phyloP scores from a whole-genome alignment of 2,329 filamentous ascomycete genomes.

The Coniochaeta hoffmannii region DNA sequence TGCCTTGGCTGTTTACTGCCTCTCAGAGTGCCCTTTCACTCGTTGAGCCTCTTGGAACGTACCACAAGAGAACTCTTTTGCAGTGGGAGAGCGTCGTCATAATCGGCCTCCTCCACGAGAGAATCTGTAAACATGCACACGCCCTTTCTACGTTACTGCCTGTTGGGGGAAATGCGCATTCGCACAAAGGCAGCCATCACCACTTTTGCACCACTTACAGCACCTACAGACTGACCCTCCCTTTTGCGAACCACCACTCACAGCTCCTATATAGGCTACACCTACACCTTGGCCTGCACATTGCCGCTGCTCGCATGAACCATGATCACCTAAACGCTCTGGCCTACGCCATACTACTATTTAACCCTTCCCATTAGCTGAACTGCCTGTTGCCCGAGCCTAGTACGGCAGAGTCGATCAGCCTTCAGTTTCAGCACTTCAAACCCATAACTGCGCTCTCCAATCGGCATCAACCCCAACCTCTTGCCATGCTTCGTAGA shows the following conservation, averaged over 20 bases:
- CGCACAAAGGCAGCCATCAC: background rate
- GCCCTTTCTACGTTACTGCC: background rate
- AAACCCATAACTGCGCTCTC: background rate
- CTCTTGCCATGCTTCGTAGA: background rate
- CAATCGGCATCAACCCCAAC: background rate
- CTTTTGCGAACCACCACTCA: background rate
- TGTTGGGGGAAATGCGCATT: background rate
- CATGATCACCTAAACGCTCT: background rate
- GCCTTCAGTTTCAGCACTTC: background rate
- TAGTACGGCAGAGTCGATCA: background rate
- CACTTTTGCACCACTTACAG: background rate
- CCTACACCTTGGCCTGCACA: background rate
- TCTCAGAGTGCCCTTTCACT: background rate
- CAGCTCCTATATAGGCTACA: background rate
- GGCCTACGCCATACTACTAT: background rate
- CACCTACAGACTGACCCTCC: background rate
- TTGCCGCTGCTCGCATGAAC: background rate
- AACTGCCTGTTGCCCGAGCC: background rate
- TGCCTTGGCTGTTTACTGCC: background rate
- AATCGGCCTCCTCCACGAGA: background rate
- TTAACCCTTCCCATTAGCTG: background rate
- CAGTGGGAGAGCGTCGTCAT: background rate
- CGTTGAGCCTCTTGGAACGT: background rate
- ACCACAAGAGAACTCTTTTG: background rate
- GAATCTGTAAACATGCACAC: background rate